Percentiles rank a stretch among this genome's conserved stretches.
These are phyloP conservation scores for Exidia glandulosa DNA, from an alignment of 768 basidiomycete genomes.

Conservation along the genomic window DNA sequence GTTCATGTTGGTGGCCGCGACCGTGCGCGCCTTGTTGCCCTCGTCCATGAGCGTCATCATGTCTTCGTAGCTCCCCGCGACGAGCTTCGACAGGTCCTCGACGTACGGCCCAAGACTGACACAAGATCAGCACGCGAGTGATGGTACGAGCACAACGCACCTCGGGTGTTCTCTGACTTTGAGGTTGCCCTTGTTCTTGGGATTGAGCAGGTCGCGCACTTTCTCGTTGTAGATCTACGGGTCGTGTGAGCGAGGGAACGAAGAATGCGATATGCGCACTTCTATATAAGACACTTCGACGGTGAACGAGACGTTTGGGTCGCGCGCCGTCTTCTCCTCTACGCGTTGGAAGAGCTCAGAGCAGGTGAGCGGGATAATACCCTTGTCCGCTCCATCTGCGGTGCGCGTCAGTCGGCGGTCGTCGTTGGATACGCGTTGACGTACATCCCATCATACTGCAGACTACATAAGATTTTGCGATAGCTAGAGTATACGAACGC, in stretches of 20 bases:
- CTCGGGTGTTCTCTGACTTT: slow-evolving; percentile 96
- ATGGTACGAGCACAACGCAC: slow-evolving; percentile 5
- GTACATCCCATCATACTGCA: slow-evolving; percentile 92
- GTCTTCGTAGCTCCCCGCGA: slow-evolving; percentile 83
- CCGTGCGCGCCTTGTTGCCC: slow-evolving; percentile 96
- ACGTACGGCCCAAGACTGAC: slow-evolving; percentile 85
- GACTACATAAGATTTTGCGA: background rate
- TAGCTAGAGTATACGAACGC: slow-evolving; percentile 15
- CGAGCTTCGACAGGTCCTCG: slow-evolving; percentile 89
- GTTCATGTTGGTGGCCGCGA: slow-evolving; percentile 99
- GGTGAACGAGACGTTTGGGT: slow-evolving; percentile 66
- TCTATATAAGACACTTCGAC: slow-evolving; percentile 99
- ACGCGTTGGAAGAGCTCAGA: slow-evolving; percentile 85
- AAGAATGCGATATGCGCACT: slow-evolving; percentile 35
- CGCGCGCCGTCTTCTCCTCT: slow-evolving; percentile 44
- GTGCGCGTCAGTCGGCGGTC: background rate
- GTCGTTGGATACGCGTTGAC: slow-evolving; percentile 21
- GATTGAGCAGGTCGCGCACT: slow-evolving; percentile 94
- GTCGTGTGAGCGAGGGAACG: background rate
- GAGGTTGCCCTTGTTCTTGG: slow-evolving; percentile 91
- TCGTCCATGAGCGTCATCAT: slow-evolving; percentile 99
- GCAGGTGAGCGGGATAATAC: slow-evolving; percentile 94
- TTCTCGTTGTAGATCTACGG: slow-evolving; percentile 90
- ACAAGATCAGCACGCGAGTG: background rate
- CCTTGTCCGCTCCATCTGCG: slow-evolving; percentile 86